Evolutionary conservation across 2,329 filamentous ascomycete genomes (phyloP).

Genomic region (Alternaria infectoria): DNA sequence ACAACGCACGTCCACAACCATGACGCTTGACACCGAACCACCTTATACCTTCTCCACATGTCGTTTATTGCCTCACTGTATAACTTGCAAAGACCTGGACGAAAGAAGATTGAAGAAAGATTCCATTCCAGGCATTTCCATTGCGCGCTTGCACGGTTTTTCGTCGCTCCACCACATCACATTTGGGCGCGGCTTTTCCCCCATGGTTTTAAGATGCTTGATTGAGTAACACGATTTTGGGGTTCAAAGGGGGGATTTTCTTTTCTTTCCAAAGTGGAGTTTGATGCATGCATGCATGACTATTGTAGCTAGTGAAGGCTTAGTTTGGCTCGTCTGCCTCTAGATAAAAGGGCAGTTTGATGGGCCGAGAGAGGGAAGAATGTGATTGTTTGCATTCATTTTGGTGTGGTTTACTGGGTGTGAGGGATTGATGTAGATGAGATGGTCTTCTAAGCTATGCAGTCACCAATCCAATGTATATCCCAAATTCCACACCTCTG

Average conservation of each 20-base stretch:
- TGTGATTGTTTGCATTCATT: conserved; percentile 2
- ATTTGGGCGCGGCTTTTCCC: not conserved
- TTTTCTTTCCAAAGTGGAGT: not conserved
- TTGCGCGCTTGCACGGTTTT: not conserved
- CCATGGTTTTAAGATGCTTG: conserved; percentile 8
- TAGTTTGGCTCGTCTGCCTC: not conserved
- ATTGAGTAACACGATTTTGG: conserved; percentile 15
- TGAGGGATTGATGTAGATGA: not conserved
- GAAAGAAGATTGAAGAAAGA: conserved; percentile 7
- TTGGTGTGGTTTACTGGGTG: not conserved
- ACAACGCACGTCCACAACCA: not conserved
- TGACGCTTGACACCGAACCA: not conserved
- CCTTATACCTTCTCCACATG: conserved; percentile 26
- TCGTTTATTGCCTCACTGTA: conserved; percentile 24
- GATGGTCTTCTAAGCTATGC: not conserved
- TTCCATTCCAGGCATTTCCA: not conserved
- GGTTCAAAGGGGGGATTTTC: not conserved
- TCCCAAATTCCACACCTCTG: not conserved
- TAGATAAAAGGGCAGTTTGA: not conserved
- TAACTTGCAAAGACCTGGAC: conserved; percentile 12
- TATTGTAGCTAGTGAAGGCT: conserved; percentile 2
- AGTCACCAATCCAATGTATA: not conserved
- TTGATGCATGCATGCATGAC: conserved; percentile 4
- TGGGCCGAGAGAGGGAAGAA: not conserved
- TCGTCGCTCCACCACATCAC: not conserved